Evolutionary conservation across 2,329 filamentous ascomycete species (phyloP).

Genomic region (Colletotrichum euphorbiae): DNA sequence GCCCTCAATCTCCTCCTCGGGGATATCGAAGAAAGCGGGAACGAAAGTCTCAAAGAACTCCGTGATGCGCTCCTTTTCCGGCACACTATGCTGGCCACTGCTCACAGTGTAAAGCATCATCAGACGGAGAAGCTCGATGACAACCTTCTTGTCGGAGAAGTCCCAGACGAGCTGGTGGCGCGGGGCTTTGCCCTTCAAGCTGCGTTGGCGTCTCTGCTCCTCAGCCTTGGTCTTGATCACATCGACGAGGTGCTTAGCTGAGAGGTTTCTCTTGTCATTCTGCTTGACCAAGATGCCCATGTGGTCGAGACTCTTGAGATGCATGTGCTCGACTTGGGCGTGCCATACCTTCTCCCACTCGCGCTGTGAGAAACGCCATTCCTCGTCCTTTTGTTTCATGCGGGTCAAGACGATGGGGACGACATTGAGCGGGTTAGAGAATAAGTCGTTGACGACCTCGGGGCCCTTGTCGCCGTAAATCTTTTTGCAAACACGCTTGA

Average conservation of each 20-base stretch:
- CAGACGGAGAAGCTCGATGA: constrained; percentile 71
- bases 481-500: constrained; percentile 97
- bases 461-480: constrained; percentile 91
- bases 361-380: constrained; percentile 95
- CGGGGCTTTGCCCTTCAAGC: constrained; percentile 69
- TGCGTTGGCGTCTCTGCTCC: constrained; percentile 82
- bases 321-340: constrained; percentile 92
- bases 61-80: constrained; percentile 79
- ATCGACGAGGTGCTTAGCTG: constrained; percentile 88
- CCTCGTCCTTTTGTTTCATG: constrained; percentile 95
- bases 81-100: constrained; percentile 76
- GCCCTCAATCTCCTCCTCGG: constrained; percentile 75
- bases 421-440: constrained; percentile 84
- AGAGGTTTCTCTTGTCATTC: constrained; percentile 90
- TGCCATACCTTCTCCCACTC: constrained; percentile 99
- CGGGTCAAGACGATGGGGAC: constrained; percentile 89
- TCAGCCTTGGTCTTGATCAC: constrained; percentile 94
- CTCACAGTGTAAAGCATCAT: constrained; percentile 74
- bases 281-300: constrained; percentile 92
- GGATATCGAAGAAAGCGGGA: constrained; percentile 79
- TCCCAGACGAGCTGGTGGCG: constrained; percentile 81
- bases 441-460: constrained; percentile 89
- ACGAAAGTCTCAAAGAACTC: constrained; percentile 84
- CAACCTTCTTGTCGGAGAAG: constrained; percentile 77
- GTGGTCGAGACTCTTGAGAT: constrained; percentile 96